These are phyloP conservation scores for Ogataea henricii DNA, from an alignment of 805 yeast species.

Conservation along the genomic window DNA sequence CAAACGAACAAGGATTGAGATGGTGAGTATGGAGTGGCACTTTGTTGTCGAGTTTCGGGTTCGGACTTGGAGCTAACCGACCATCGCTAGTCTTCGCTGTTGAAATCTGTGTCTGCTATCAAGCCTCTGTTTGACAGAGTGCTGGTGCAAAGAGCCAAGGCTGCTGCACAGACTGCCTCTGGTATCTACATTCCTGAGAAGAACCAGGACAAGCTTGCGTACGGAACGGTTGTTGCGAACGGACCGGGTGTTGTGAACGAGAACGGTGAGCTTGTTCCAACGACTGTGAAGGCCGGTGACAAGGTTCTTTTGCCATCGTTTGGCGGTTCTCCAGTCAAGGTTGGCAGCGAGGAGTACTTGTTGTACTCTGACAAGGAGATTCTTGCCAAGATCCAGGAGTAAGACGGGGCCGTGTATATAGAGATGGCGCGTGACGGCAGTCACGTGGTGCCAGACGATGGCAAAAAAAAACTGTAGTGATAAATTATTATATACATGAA, in stretches of 20 bases:
- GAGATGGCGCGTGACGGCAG: not conserved
- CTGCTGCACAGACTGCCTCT: conserved; percentile 86
- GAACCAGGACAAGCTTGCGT: conserved; percentile 89
- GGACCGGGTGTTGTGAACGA: conserved; percentile 89
- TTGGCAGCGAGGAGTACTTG: conserved; percentile 59
- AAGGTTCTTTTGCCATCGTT: conserved; percentile 90
- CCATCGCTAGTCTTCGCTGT: conserved; percentile 49
- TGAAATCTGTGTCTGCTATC: conserved; percentile 82
- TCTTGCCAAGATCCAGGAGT: conserved; percentile 85
- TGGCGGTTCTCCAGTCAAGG: conserved; percentile 88
- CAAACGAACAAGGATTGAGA: too few species aligned
- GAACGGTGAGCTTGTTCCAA: conserved; percentile 71
- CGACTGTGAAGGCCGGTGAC: conserved; percentile 86
- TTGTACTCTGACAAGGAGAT: conserved; percentile 92
- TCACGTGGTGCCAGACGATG: not conserved
- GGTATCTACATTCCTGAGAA: conserved; percentile 94
- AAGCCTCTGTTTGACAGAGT: conserved; percentile 95
- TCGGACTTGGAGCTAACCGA: too few species aligned
- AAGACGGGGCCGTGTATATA: conserved; percentile 15
- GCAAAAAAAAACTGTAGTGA: not conserved
- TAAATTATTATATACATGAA: not conserved
- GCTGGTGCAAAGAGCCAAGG: conserved; percentile 90
- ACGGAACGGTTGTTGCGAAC: conserved; percentile 88
- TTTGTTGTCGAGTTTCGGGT: too few species aligned
- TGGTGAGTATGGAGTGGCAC: too few species aligned